These are phyloP conservation scores for Cyclospora cayetanensis DNA, from an alignment of 169 alveolate species.

Conservation along the genomic window DNA sequence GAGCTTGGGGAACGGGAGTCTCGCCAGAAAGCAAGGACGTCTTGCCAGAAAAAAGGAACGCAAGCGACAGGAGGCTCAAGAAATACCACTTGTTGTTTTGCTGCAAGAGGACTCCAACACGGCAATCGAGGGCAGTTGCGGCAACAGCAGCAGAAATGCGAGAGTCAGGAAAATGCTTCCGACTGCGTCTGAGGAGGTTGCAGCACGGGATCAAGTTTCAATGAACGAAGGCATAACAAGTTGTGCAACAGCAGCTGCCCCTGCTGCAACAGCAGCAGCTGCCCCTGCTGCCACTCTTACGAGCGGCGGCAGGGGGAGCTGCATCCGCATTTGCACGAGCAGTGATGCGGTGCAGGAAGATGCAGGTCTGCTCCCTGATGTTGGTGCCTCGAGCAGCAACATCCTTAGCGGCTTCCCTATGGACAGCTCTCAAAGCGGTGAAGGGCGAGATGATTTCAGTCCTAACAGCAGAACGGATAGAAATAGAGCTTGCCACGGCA, in stretches of 20 bases:
- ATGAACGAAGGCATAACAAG: neutral
- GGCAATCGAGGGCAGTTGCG: neutral
- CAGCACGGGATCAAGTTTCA: neutral
- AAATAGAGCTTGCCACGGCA: neutral
- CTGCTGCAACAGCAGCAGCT: slow-evolving; percentile 1
- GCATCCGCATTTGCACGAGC: slow-evolving; percentile 35
- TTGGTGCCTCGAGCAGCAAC: neutral
- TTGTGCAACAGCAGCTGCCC: neutral
- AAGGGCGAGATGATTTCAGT: neutral
- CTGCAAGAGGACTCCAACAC: neutral
- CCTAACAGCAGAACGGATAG: neutral
- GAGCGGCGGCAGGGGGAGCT: neutral
- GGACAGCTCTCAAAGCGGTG: neutral
- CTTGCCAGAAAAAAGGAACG: slow-evolving; percentile 15
- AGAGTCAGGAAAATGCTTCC: neutral
- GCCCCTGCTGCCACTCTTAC: neutral
- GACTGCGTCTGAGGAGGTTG: too few species aligned
- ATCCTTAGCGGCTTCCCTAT: neutral
- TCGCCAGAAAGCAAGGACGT: neutral
- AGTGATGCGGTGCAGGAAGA: neutral
- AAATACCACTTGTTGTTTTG: slow-evolving; percentile 37
- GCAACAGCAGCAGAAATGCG: neutral
- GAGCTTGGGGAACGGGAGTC: neutral
- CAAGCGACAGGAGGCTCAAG: slow-evolving; percentile 52
- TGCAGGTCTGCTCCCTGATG: neutral